Evolutionary conservation across 139 green algal species (phyloP).

Genomic region (Trebouxia sp.): DNA sequence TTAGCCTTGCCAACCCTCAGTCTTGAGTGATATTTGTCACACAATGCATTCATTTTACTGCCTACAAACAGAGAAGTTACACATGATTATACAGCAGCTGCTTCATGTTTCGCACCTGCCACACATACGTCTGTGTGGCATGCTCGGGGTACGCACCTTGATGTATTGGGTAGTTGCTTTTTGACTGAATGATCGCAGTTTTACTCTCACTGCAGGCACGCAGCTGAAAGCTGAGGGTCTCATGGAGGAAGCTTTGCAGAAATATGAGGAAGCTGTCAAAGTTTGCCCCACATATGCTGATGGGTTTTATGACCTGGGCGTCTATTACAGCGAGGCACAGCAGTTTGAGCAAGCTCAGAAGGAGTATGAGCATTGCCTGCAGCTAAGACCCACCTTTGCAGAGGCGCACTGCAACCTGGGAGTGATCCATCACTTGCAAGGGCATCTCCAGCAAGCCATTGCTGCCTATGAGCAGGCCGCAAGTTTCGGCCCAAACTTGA

Average conservation of each 20-base stretch:
- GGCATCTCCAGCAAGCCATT: slow-evolving; percentile 76
- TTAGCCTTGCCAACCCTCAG: too few relatives aligned
- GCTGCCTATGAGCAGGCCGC: slow-evolving; percentile 77
- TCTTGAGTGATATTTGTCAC: too few relatives aligned
- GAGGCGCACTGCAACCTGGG: slow-evolving; percentile 95
- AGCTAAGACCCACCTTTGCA: slow-evolving; percentile 63
- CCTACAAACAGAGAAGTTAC: too few relatives aligned
- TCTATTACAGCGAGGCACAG: slow-evolving; percentile 46
- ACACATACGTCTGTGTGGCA: neutral
- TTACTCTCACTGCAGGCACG: slow-evolving; percentile 49
- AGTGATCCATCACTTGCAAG: slow-evolving; percentile 72
- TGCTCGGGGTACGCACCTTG: too few relatives aligned
- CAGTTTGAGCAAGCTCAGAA: slow-evolving; percentile 41
- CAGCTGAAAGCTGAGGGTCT: slow-evolving; percentile 65
- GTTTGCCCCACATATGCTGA: slow-evolving; percentile 56
- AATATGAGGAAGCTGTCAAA: slow-evolving; percentile 64
- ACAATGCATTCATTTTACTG: too few relatives aligned
- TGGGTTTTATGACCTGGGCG: slow-evolving; percentile 80
- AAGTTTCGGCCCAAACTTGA: slow-evolving; percentile 71
- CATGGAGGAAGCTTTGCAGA: slow-evolving; percentile 46
- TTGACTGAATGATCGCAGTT: too few relatives aligned
- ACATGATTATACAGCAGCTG: neutral
- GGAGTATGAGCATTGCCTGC: slow-evolving; percentile 53
- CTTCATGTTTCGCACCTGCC: neutral
- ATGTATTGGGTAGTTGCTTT: too few relatives aligned